Evolutionary conservation across 2,329 filamentous ascomycete genomes (phyloP).

Genomic region (Dactylellina cionopaga): DNA sequence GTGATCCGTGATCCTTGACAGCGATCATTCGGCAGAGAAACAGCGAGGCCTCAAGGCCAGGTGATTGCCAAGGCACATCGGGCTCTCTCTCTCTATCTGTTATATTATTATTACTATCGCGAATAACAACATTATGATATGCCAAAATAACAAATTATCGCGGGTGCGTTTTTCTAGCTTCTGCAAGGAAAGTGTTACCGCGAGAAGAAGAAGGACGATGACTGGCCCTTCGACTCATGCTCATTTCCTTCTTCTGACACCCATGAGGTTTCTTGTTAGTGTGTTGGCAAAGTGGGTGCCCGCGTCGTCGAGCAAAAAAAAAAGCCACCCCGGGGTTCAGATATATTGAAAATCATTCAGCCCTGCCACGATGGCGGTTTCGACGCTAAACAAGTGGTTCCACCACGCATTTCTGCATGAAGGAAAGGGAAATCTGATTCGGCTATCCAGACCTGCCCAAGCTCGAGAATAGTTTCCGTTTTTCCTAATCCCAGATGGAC

Average conservation of each 20-base stretch:
- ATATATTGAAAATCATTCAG: slow-evolving; percentile 40
- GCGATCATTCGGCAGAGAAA: neutral
- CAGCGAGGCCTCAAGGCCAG: neutral
- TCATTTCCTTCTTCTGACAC: too few species aligned
- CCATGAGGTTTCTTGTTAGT: neutral
- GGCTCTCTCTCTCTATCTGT: too few species aligned
- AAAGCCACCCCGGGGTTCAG: slow-evolving; percentile 23
- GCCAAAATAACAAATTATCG: neutral
- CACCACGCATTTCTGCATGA: slow-evolving; percentile 1
- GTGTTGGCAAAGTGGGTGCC: slow-evolving; percentile 44
- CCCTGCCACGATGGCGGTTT: slow-evolving; percentile 44
- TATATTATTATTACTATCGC: neutral
- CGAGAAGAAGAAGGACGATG: neutral
- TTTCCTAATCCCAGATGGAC: neutral
- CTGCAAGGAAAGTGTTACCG: slow-evolving; percentile 22
- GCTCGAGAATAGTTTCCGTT: slow-evolving; percentile 50
- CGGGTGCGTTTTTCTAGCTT: slow-evolving; percentile 19
- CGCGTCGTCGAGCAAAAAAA: slow-evolving; percentile 12
- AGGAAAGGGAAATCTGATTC: slow-evolving; percentile 18
- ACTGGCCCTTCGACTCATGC: too few species aligned
- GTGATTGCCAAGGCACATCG: slow-evolving; percentile 8
- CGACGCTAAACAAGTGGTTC: slow-evolving; percentile 10
- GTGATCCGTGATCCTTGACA: slow-evolving; percentile 16
- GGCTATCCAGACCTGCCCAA: slow-evolving; percentile 45
- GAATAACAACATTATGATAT: slow-evolving; percentile 17